phyloP scores from a whole-genome alignment of 2,329 filamentous ascomycete genomes.

The Cyphellophora attinorum region DNA sequence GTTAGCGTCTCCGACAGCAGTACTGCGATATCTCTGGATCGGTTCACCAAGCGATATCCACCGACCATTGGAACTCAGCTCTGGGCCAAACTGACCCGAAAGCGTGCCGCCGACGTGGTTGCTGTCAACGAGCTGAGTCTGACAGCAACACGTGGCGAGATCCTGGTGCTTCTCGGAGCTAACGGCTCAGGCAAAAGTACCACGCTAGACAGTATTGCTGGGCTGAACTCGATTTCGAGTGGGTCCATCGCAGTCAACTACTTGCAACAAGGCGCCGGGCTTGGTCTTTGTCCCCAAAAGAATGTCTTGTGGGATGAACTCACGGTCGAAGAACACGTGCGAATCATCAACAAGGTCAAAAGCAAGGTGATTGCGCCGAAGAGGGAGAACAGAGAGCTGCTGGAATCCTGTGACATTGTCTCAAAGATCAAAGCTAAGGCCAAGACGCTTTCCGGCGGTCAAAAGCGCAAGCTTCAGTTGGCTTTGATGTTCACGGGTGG shows the following conservation, averaged over 20 bases:
- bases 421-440: slow-evolving; percentile 63
- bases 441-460: slow-evolving; percentile 75
- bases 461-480: slow-evolving; percentile 84
- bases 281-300: slow-evolving; percentile 85
- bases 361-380: slow-evolving; percentile 8
- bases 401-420: slow-evolving; percentile 59
- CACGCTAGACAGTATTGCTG: slow-evolving; percentile 78
- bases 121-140: slow-evolving; percentile 69
- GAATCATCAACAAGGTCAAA: slow-evolving; percentile 77
- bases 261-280: slow-evolving; percentile 63
- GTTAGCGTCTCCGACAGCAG: slow-evolving; percentile 19
- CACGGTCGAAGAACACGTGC: slow-evolving; percentile 75
- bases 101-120: slow-evolving; percentile 55
- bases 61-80: slow-evolving; percentile 51
- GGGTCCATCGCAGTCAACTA: slow-evolving; percentile 73
- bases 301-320: slow-evolving; percentile 90
- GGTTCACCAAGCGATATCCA: slow-evolving; percentile 69
- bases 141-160: slow-evolving; percentile 65
- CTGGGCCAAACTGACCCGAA: slow-evolving; percentile 38
- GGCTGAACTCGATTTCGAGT: slow-evolving; percentile 64
- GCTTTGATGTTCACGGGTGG: slow-evolving; percentile 94
- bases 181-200: slow-evolving; percentile 90
- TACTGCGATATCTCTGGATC: slow-evolving; percentile 52
- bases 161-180: slow-evolving; percentile 75
- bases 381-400: slow-evolving; percentile 46